Evolutionary conservation across 148 eudicot genomes (phyloP), one percentile per base, ranked within the genome.

Genomic region (Bassia scoparia): DNA sequence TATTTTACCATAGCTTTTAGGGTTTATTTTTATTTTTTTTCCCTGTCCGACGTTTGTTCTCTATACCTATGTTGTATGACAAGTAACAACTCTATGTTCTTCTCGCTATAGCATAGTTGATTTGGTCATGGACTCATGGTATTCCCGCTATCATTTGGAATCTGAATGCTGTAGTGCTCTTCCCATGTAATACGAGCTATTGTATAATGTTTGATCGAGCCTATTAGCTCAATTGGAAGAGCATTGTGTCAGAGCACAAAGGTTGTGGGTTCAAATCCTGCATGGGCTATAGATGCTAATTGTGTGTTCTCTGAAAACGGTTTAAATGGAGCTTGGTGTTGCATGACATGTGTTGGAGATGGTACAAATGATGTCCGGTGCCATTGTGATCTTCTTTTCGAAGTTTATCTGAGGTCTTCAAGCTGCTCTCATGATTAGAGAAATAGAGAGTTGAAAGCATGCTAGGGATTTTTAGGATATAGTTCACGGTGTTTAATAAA

Each of bases 201-300:
- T 34, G 68, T 60, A 58, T 49, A 34, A 49, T 35, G n/a, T 20
- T 70, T 70, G n/a, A 48, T 7, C 2, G 75, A 70, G 80, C 80
- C 80, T 71, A 63, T 54, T 70, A 77, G 80, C 80, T 77, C 80
- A 71, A 63, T 7, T 43, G 75, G 75, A 64, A 77, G 80, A 77
- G 80, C 80, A 53, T 71, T 77, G 80, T 77, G 80, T 71, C 29
- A 5, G 54, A 29, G 63, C 80, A 71, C 80, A 77, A 77, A 53
- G 68, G 75, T 63, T 33, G 80, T 77, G 80, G 80, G 80, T 77
- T 77, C 75, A 18, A 77, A 63, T 77, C 80, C 75, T 77, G 58
- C 80, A 70, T 71, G 34, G 80, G 80, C 80, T 77, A 41, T 54
- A 53, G 49, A 27, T 49, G 37, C 12, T 18, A 26, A 60, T 30